phyloP scores from a whole-genome alignment of 768 basidiomycete genomes.

The Pulveroboletus ravenelii region DNA sequence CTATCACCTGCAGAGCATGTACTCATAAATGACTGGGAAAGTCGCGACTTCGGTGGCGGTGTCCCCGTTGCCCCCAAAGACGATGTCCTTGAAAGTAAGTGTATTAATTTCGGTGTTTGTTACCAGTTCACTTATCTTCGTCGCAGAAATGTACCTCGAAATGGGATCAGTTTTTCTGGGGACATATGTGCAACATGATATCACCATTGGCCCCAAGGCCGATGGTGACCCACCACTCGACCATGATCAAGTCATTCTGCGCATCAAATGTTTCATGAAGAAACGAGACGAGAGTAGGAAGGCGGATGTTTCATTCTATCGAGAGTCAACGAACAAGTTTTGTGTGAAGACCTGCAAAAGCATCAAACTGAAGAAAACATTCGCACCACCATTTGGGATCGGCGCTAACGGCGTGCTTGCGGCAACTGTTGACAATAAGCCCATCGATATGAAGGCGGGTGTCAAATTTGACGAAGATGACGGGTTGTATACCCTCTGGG shows the following conservation, averaged over 20 bases:
- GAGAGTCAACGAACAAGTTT: background rate
- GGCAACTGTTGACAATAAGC: background rate
- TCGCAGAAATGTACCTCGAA: conserved; percentile 9
- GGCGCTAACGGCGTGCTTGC: background rate
- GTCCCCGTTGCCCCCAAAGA: conserved; percentile 12
- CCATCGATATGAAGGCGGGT: conserved; percentile 1
- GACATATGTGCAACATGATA: conserved; percentile 2
- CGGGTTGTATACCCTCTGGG: conserved; percentile 6
- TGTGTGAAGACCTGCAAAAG: conserved; percentile 1
- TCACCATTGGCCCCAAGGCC: background rate
- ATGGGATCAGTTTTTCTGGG: conserved; percentile 13
- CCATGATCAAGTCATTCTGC: background rate
- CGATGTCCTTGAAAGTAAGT: conserved; percentile 7
- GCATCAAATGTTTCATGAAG: conserved; percentile 8
- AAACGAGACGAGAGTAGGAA: conserved; percentile 8
- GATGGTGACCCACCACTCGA: background rate
- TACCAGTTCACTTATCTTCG: background rate
- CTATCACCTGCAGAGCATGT: conserved; percentile 9
- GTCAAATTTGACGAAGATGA: background rate
- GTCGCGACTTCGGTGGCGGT: background rate
- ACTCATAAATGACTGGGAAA: conserved; percentile 12
- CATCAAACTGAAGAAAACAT: conserved; percentile 6
- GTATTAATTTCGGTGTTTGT: background rate
- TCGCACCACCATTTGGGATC: conserved; percentile 7
- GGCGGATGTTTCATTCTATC: background rate